Percentiles rank a stretch among this genome's conserved stretches.
phyloP scores from a whole-genome alignment of 257 asterid genomes.

The Solanum clarkiae region DNA sequence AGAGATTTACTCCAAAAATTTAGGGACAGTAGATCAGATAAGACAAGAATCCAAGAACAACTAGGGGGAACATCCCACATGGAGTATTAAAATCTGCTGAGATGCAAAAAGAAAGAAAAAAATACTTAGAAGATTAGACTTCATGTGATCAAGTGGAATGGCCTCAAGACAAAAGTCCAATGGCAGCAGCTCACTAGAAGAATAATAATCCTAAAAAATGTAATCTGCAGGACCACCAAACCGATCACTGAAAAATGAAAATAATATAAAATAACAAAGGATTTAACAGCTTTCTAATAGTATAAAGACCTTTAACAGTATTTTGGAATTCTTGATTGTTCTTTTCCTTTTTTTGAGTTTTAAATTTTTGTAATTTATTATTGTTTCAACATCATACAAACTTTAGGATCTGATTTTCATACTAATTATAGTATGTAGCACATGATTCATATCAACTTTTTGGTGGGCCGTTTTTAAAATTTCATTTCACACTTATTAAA shows the following conservation, averaged over 20 bases:
- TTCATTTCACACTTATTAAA: neutral
- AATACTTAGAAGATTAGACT: neutral
- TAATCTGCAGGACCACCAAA: slow-evolving; percentile 6
- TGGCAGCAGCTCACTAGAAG: neutral
- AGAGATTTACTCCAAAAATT: neutral
- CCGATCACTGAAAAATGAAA: neutral
- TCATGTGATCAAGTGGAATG: slow-evolving; percentile 5
- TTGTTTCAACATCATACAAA: neutral
- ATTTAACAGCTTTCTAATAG: neutral
- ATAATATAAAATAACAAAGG: neutral
- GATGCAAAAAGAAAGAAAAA: neutral
- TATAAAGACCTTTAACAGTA: neutral
- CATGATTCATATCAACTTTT: neutral
- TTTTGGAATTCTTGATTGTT: neutral
- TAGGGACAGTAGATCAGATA: neutral
- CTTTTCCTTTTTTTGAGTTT: neutral
- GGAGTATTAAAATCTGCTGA: neutral
- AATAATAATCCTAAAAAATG: neutral
- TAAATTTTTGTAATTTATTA: neutral
- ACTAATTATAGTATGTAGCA: neutral
- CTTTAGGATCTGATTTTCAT: neutral
- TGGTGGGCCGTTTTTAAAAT: neutral
- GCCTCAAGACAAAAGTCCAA: slow-evolving; percentile 1
- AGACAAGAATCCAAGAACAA: neutral
- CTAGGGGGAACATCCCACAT: neutral